These are phyloP conservation scores for Tieghemostelium lacteum DNA, from an alignment of 78 protist genomes.

Conservation along the genomic window DNA sequence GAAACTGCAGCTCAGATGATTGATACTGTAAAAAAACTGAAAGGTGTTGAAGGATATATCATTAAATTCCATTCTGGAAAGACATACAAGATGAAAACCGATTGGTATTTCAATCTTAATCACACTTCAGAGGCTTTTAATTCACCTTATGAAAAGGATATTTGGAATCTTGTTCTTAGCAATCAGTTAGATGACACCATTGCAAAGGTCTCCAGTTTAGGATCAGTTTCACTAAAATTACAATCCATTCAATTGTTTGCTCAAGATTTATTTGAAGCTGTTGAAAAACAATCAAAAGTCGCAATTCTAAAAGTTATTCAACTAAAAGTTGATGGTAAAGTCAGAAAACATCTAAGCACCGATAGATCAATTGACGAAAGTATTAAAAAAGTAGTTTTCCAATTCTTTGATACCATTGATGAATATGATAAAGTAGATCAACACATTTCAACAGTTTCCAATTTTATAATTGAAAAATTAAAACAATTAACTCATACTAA, in stretches of 20 bases:
- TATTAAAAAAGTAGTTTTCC: conserved; percentile 20
- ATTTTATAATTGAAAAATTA: conserved; percentile 5
- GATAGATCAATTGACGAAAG: neutral
- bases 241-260: conserved; percentile 14
- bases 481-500: conserved; percentile 4
- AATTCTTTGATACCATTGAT: conserved; percentile 26
- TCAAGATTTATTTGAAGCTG: neutral
- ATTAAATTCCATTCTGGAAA: conserved; percentile 23
- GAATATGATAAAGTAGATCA: neutral
- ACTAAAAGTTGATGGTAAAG: conserved; percentile 14
- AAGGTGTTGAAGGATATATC: conserved; percentile 45
- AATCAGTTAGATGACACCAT: conserved; percentile 41
- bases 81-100: conserved; percentile 34
- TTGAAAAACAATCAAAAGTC: neutral
- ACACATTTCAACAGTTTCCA: conserved; percentile 8
- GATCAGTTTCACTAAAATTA: conserved; percentile 1
- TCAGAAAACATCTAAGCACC: conserved; percentile 11
- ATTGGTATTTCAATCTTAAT: conserved; percentile 40
- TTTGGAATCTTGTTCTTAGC: conserved; percentile 23
- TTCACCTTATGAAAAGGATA: conserved; percentile 23
- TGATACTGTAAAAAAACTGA: neutral
- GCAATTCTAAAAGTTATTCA: conserved; percentile 10
- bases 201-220: conserved; percentile 1
- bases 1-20: conserved; percentile 2
- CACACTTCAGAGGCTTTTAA: neutral